Percentiles rank a stretch among this genome's conserved stretches.
Evolutionary conservation across 2,329 filamentous ascomycete genomes (phyloP).

Genomic region (Aureobasidium sp.): DNA sequence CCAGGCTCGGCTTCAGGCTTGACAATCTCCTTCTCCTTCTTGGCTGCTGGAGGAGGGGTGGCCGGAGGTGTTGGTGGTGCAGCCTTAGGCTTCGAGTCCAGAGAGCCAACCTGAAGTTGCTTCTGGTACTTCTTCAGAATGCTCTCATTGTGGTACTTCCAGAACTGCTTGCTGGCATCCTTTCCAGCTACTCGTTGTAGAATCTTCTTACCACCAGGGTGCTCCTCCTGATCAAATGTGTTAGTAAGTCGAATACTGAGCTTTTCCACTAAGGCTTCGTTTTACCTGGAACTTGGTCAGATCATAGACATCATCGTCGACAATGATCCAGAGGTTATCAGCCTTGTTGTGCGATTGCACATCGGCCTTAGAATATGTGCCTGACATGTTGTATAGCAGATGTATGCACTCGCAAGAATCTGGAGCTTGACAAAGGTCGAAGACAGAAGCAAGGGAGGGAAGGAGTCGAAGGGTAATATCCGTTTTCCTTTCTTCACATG

Average conservation of each 20-base stretch:
- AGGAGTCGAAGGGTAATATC: constrained; percentile 12
- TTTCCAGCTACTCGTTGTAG: constrained; percentile 59
- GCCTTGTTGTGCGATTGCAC: constrained; percentile 88
- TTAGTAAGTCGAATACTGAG: background rate
- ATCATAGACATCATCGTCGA: constrained; percentile 95
- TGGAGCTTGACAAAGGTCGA: background rate
- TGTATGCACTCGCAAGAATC: background rate
- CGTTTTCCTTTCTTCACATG: constrained; percentile 8
- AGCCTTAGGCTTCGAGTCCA: constrained; percentile 72
- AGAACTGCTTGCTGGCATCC: constrained; percentile 61
- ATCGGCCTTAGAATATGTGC: constrained; percentile 75
- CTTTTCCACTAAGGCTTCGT: background rate
- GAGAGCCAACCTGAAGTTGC: constrained; percentile 75
- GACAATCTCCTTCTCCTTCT: constrained; percentile 42
- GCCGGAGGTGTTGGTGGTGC: constrained; percentile 46
- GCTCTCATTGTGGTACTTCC: constrained; percentile 70
- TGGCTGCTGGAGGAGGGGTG: constrained; percentile 39
- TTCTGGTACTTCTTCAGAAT: constrained; percentile 76
- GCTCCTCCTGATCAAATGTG: constrained; percentile 32
- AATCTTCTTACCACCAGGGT: constrained; percentile 57
- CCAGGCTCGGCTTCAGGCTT: constrained; percentile 56
- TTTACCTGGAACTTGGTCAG: constrained; percentile 56
- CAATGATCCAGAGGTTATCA: constrained; percentile 77
- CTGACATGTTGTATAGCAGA: constrained; percentile 61
- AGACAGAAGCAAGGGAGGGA: constrained; percentile 3